Conservation (phyloP, 192 early-diverging fungal genomes). For the Phycomyces nitens region DNA sequence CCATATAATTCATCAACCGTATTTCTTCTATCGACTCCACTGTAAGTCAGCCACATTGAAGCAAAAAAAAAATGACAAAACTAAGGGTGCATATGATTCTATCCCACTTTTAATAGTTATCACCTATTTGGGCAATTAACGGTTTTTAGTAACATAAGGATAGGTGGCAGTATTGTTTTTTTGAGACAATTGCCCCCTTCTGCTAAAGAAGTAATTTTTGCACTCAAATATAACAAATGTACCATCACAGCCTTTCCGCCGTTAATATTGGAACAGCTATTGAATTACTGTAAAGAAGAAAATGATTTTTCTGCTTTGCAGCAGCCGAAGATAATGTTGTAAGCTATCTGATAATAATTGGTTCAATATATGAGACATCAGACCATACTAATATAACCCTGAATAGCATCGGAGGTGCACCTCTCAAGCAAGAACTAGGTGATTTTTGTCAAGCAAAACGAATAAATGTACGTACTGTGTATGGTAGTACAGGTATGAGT, state of each 20-base stretch:
- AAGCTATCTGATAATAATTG: too few relatives aligned
- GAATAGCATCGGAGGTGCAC: slow-evolving; percentile 9
- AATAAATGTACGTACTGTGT: slow-evolving; percentile 6
- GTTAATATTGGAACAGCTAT: neutral
- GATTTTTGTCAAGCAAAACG: slow-evolving; percentile 1
- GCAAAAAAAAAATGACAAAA: too few relatives aligned
- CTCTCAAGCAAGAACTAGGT: slow-evolving; percentile 10
- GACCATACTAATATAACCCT: too few relatives aligned
- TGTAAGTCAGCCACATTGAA: slow-evolving; percentile 15
- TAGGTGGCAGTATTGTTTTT: slow-evolving; percentile 1
- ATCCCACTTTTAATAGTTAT: neutral
- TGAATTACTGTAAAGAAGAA: neutral
- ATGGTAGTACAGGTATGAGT: slow-evolving; percentile 6
- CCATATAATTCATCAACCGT: neutral
- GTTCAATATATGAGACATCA: too few relatives aligned
- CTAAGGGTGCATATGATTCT: too few relatives aligned
- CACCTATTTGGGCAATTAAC: slow-evolving; percentile 1
- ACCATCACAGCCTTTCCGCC: neutral
- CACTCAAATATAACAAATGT: slow-evolving; percentile 4
- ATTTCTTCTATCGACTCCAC: slow-evolving; percentile 10
- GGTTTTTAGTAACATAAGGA: neutral
- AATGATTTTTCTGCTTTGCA: slow-evolving; percentile 3
- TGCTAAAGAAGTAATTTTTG: slow-evolving; percentile 5
- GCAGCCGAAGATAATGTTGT: neutral
- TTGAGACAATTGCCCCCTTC: slow-evolving; percentile 2